phyloP scores from a whole-genome alignment of 1,284 basidiomycete genomes.

The Meripilus lineatus region DNA sequence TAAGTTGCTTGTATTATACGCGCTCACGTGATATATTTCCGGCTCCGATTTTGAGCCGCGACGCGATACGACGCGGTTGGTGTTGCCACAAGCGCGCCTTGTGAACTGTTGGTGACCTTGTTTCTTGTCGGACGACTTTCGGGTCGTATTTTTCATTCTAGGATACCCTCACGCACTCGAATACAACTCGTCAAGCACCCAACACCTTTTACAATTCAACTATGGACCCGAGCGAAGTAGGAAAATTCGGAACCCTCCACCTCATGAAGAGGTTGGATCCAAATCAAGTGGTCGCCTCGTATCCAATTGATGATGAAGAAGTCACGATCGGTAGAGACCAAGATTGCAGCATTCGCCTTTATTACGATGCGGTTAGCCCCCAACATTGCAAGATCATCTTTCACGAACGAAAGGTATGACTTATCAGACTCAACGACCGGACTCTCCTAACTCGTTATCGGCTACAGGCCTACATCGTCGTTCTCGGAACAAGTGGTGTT shows the following conservation, averaged over 20 bases:
- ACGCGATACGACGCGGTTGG: too few relatives aligned
- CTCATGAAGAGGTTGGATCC: slow-evolving; percentile 48
- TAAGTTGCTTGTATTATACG: too few relatives aligned
- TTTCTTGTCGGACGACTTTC: too few relatives aligned
- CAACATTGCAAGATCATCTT: slow-evolving; percentile 67
- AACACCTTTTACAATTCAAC: too few relatives aligned
- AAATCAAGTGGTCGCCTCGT: slow-evolving; percentile 48
- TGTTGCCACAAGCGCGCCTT: too few relatives aligned
- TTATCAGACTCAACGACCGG: not conserved
- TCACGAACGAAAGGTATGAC: slow-evolving; percentile 53
- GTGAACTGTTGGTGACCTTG: too few relatives aligned
- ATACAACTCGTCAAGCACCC: too few relatives aligned
- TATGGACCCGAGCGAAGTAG: slow-evolving; percentile 50
- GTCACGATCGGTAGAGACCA: slow-evolving; percentile 64
- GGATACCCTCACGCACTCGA: too few relatives aligned
- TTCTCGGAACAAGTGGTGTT: slow-evolving; percentile 53
- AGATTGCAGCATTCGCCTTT: slow-evolving; percentile 59
- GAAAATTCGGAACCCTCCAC: slow-evolving; percentile 55
- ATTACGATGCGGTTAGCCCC: slow-evolving; percentile 56
- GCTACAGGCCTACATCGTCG: slow-evolving; percentile 56
- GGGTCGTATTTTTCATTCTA: too few relatives aligned
- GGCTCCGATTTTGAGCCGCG: too few relatives aligned
- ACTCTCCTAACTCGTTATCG: not conserved
- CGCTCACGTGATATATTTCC: too few relatives aligned
- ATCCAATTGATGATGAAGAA: slow-evolving; percentile 63